Evolutionary conservation across 1,284 basidiomycete genomes (phyloP).

Genomic region (Sporisorium reilianum): DNA sequence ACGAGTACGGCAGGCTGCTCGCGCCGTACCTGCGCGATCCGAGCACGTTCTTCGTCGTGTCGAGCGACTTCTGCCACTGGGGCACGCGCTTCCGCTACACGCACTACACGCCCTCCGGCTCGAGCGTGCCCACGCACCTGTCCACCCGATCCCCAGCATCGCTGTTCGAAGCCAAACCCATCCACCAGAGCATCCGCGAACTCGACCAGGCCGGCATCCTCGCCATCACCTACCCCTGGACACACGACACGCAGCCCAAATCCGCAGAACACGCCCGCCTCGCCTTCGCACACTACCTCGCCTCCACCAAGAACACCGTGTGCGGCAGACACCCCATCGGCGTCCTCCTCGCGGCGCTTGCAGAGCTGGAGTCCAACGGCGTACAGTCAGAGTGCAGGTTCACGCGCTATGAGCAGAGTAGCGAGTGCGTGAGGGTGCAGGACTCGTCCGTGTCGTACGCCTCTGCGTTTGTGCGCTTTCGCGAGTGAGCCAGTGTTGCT

Average conservation of each 20-base stretch:
- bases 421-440: conserved; percentile 76
- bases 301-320: conserved; percentile 90
- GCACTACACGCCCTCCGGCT: conserved; percentile 81
- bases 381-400: conserved; percentile 54
- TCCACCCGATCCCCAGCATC: conserved; percentile 12
- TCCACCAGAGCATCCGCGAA: conserved; percentile 76
- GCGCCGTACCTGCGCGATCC: conserved; percentile 82
- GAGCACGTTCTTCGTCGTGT: conserved; percentile 88
- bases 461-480: conserved; percentile 75
- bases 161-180: conserved; percentile 33
- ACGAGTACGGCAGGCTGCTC: conserved; percentile 77
- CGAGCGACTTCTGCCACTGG: conserved; percentile 99
- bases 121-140: conserved; percentile 66
- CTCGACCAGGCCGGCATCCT: conserved; percentile 85
- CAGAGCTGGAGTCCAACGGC: conserved; percentile 73
- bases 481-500: conserved; percentile 7
- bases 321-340: conserved; percentile 96
- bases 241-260: conserved; percentile 54
- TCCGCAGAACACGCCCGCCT: conserved; percentile 48
- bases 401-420: conserved; percentile 77
- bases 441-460: conserved; percentile 97
- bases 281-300: conserved; percentile 76
- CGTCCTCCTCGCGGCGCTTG: conserved; percentile 83
- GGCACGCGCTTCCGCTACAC: conserved; percentile 83
- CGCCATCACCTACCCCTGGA: conserved; percentile 74